These are phyloP conservation scores for Aspergillus sparsus DNA, from an alignment of 495 filamentous ascomycete species.

Conservation along the genomic window DNA sequence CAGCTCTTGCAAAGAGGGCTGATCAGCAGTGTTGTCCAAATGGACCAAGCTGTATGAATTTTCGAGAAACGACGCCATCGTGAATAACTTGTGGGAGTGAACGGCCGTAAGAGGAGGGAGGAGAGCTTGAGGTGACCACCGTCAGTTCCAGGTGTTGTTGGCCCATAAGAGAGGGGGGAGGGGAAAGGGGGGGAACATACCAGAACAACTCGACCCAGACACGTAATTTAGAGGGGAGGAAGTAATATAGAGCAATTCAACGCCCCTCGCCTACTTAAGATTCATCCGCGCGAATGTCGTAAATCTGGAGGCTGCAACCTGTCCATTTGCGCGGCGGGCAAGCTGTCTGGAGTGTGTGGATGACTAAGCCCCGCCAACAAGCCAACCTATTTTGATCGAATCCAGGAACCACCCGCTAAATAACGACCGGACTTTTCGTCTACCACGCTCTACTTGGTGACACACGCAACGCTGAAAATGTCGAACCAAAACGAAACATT, in stretches of 20 bases:
- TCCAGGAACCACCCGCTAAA: constrained; percentile 7
- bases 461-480: constrained; percentile 33
- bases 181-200: constrained; percentile 23
- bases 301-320: constrained; percentile 40
- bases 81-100: constrained; percentile 37
- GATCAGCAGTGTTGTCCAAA: constrained; percentile 90
- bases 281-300: constrained; percentile 40
- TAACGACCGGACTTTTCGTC: constrained; percentile 6
- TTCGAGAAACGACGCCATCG: constrained; percentile 93
- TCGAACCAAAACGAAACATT: constrained; percentile 73
- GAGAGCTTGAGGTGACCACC: constrained; percentile 38
- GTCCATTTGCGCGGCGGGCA: constrained; percentile 47
- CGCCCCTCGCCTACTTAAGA: constrained; percentile 46
- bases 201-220: constrained; percentile 32
- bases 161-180: constrained; percentile 30
- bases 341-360: constrained; percentile 50
- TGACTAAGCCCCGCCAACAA: constrained; percentile 48
- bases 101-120: constrained; percentile 29
- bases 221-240: constrained; percentile 23
- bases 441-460: constrained; percentile 1
- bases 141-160: constrained; percentile 45
- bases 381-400: constrained; percentile 27
- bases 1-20: constrained; percentile 86
- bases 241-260: constrained; percentile 38
- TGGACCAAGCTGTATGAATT: constrained; percentile 93